These are phyloP conservation scores for Begonia loranthoides DNA, from an alignment of 306 rosid species.

Conservation along the genomic window DNA sequence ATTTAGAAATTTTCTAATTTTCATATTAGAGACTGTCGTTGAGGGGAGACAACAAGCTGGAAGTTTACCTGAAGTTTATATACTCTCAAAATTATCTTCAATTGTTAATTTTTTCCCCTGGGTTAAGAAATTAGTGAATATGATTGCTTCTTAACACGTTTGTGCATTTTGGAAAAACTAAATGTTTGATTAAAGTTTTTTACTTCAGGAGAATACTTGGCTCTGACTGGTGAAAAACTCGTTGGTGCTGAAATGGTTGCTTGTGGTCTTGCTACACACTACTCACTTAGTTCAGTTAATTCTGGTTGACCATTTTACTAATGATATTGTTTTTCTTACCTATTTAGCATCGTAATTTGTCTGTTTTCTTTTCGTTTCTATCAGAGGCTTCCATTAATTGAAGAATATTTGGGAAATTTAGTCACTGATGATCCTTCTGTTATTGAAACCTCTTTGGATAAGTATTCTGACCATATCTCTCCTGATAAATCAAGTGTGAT, in stretches of 20 bases:
- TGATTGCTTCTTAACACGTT: too few species aligned
- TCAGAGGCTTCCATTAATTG: constrained; percentile 67
- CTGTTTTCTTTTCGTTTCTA: constrained; percentile 14
- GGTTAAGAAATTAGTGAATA: too few species aligned
- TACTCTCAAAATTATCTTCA: too few species aligned
- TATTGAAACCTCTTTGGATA: constrained; percentile 62
- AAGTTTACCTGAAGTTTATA: too few species aligned
- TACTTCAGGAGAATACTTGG: constrained; percentile 81
- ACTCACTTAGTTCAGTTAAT: constrained; percentile 53
- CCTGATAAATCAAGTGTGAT: constrained; percentile 38
- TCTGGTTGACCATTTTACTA: constrained; percentile 12
- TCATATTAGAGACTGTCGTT: too few species aligned
- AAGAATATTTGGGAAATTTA: constrained; percentile 62
- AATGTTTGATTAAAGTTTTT: neutral
- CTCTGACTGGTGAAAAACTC: constrained; percentile 73
- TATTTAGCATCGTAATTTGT: constrained; percentile 4
- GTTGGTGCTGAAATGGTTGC: constrained; percentile 70
- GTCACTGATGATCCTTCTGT: constrained; percentile 87
- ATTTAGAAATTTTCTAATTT: too few species aligned
- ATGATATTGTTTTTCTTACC: neutral
- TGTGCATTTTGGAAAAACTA: too few species aligned
- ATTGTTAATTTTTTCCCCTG: too few species aligned
- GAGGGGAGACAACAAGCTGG: too few species aligned
- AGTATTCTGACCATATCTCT: constrained; percentile 50
- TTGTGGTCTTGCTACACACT: constrained; percentile 91